A percentile compares a stretch with the other conserved stretches of the same genome.
Conservation (phyloP, 1,284 basidiomycete species). For the Rhodotorula sp. region DNA sequence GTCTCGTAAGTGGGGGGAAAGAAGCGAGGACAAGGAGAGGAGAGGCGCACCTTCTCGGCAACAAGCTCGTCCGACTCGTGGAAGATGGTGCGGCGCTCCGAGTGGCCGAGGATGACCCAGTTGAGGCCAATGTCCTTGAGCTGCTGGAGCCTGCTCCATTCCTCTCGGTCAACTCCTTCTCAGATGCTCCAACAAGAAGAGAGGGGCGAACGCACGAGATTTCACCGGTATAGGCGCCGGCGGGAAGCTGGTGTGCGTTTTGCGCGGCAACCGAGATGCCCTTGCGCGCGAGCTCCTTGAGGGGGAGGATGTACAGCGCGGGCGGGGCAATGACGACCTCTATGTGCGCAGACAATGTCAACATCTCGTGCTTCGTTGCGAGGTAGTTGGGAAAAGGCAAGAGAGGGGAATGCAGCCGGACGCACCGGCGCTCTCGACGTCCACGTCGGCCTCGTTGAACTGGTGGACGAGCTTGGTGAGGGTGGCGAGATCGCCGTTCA, state of each 20-base stretch:
- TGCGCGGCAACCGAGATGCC: conserved; percentile 71
- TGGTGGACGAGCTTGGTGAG: conserved; percentile 66
- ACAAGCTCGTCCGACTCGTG: conserved; percentile 77
- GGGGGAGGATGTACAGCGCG: conserved; percentile 75
- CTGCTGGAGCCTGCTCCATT: conserved; percentile 60
- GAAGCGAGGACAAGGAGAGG: too few species aligned
- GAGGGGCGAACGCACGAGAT: conserved; percentile 64
- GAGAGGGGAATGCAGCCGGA: conserved; percentile 30
- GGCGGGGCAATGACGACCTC: conserved; percentile 92
- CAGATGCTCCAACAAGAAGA: not conserved
- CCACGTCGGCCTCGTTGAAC: conserved; percentile 75
- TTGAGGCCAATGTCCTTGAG: conserved; percentile 82
- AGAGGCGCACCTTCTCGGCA: conserved; percentile 74
- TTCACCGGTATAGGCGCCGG: conserved; percentile 94
- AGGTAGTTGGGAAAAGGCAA: too few species aligned
- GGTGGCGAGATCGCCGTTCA: conserved; percentile 68
- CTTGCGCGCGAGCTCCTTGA: conserved; percentile 60
- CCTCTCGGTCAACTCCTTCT: not conserved
- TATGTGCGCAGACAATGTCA: conserved; percentile 49
- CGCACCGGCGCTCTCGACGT: conserved; percentile 67
- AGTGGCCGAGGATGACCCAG: conserved; percentile 97
- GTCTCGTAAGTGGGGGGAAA: not conserved
- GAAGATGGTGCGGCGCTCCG: conserved; percentile 92
- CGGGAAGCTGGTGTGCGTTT: conserved; percentile 81
- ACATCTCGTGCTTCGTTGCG: too few species aligned